A percentile compares a stretch with the other conserved stretches of the same genome.
Evolutionary conservation across 192 early-diverging fungal species (phyloP).

Genomic region (Backusella circina): DNA sequence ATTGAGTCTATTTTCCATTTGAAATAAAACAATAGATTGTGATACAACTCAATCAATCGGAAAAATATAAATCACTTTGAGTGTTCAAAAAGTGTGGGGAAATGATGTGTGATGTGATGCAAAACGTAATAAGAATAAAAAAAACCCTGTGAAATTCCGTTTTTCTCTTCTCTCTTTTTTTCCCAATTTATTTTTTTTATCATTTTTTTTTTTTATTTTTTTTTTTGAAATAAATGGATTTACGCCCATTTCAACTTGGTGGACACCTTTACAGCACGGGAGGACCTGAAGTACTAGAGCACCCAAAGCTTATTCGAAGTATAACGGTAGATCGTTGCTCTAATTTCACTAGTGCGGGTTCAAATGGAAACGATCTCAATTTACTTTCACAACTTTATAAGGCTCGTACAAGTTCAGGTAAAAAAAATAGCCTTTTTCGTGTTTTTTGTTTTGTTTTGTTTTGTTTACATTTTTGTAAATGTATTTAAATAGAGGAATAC

Average conservation of each 20-base stretch:
- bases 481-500: constrained; percentile 33
- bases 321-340: constrained; percentile 74
- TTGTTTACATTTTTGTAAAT: constrained; percentile 28
- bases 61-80: no score
- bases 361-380: constrained; percentile 71
- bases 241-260: background rate
- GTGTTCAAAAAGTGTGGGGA: background rate
- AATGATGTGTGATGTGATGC: background rate
- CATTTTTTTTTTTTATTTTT: background rate
- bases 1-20: no score
- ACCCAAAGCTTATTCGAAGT: constrained; percentile 47
- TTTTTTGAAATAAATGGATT: background rate
- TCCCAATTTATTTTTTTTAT: background rate
- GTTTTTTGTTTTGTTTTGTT: background rate
- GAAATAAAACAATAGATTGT: no score
- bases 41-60: no score
- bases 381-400: constrained; percentile 46
- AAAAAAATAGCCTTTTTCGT: background rate
- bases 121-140: no score
- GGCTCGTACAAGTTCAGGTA: constrained; percentile 34
- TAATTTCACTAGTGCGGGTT: constrained; percentile 65
- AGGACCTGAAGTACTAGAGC: constrained; percentile 12
- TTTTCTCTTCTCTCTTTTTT: background rate
- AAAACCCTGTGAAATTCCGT: background rate
- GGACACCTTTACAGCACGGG: background rate